Evolutionary conservation across 2,329 filamentous ascomycete genomes (phyloP), one percentile per base, ranked within the genome.

Genomic region (Orbilia quercus): DNA sequence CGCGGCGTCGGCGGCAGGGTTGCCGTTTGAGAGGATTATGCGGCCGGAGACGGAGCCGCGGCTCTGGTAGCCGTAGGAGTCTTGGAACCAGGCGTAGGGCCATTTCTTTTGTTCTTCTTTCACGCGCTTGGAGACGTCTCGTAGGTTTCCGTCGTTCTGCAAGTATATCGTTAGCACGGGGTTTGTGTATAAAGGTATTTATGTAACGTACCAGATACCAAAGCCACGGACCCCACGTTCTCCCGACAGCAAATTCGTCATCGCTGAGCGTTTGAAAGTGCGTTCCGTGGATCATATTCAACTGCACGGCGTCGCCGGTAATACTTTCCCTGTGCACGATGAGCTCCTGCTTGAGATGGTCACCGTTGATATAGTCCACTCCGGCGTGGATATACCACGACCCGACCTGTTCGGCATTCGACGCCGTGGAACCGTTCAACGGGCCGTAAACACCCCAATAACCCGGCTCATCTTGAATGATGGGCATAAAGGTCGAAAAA

Each of bases 281-380:
- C 0, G 84, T 85, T 34, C 84, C 84, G 75, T 85, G 84, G 34
- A 85, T 81, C 82, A 86, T 84, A 77, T 86, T 86, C 38, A 85
- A 79, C 71, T 85, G 83, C 1, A 85, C 84, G 0, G 81, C 81
- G 69, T 85, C 84, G 3, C 84, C 84, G 0, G 83, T 84, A 4
- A 79, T 75, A 2, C 81, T 83, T 75, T 85, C 84, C 4, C 84
- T 82, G 71, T 85, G 84, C 1, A 85, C 82, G 79, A 83, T 84
- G 36, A 85, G 77, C 67, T 85, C 84, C 75, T 85, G 83, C 79
- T 85, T 85, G 22, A 85, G 75, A 63, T 85, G 83, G 72, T 85
- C 81, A 1, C 84, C 84, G 40, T 85, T 85, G 76, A 82, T 83
- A 75, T 85, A 85, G 71, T 85, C 84, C 60, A 84, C 84, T 1